These are phyloP conservation scores for Fusarium caatingaense DNA, from an alignment of 2,329 filamentous ascomycete genomes.

Conservation along the genomic window DNA sequence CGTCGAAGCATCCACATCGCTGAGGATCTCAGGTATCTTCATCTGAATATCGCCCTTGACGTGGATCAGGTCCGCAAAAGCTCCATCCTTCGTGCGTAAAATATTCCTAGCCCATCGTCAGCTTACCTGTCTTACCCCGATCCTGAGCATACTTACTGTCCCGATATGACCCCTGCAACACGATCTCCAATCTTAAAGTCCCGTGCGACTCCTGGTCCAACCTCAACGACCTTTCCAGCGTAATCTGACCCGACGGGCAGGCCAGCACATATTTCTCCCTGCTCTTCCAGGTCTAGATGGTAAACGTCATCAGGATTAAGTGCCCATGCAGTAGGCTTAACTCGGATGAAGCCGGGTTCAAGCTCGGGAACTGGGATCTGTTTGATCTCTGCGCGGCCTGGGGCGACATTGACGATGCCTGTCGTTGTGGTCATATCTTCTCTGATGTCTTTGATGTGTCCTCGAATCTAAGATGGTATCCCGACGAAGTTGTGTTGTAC, in stretches of 20 bases:
- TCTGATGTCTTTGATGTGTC: background rate
- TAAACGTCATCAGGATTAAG: conserved; percentile 10
- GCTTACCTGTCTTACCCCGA: background rate
- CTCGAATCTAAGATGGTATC: background rate
- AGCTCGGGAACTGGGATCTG: background rate
- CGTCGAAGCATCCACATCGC: conserved; percentile 59
- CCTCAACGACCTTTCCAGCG: conserved; percentile 58
- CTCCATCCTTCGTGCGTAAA: conserved; percentile 45
- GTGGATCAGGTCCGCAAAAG: conserved; percentile 54
- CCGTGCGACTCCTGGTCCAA: conserved; percentile 53
- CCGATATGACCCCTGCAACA: conserved; percentile 43
- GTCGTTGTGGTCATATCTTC: background rate
- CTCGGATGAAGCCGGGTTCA: background rate
- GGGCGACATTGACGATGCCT: background rate
- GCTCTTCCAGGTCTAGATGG: background rate
- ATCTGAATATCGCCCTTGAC: conserved; percentile 56
- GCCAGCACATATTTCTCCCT: conserved; percentile 15
- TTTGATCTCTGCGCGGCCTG: background rate
- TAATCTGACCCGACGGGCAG: conserved; percentile 57
- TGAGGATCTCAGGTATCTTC: conserved; percentile 54
- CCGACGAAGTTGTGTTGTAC: background rate
- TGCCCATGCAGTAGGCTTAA: conserved; percentile 1
- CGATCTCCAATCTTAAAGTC: conserved; percentile 60
- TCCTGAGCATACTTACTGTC: background rate
- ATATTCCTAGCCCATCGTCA: background rate